Conservation (phyloP, 345 rosid species). For the Arabidopsis arenosa region DNA sequence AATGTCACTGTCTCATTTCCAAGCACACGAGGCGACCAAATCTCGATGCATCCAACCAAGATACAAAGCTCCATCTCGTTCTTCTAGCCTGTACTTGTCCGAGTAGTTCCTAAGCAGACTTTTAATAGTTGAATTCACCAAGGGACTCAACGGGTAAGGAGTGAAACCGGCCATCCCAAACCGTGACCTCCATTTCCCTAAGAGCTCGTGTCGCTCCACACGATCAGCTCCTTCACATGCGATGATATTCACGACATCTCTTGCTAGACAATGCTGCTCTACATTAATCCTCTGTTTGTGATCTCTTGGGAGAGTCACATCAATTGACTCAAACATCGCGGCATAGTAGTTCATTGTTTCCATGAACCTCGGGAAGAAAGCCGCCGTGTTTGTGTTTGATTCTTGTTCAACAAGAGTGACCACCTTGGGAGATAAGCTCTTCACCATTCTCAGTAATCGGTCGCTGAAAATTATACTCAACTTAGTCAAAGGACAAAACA, state of each 20-base stretch:
- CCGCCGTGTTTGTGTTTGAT: conserved; percentile 93
- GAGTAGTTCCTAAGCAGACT: conserved; percentile 68
- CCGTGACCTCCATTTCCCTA: conserved; percentile 86
- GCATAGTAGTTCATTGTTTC: conserved; percentile 80
- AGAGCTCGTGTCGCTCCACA: conserved; percentile 86
- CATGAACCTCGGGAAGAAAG: conserved; percentile 86
- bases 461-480: conserved; percentile 50
- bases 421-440: conserved; percentile 80
- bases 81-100: conserved; percentile 73
- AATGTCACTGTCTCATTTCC: conserved; percentile 56
- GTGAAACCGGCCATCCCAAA: conserved; percentile 87
- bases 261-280: conserved; percentile 97
- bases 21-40: conserved; percentile 92
- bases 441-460: conserved; percentile 75
- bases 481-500: conserved; percentile 8
- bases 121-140: conserved; percentile 80
- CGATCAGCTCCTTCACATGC: conserved; percentile 94
- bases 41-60: conserved; percentile 94
- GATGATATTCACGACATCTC: conserved; percentile 87
- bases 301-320: conserved; percentile 73
- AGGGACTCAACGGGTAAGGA: conserved; percentile 76
- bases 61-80: conserved; percentile 79
- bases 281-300: conserved; percentile 85
- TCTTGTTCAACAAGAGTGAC: conserved; percentile 98
- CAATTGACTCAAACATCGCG: conserved; percentile 95